Evolutionary conservation across 2,329 filamentous ascomycete species (phyloP).

Genomic region (Hypoxylon sp.): DNA sequence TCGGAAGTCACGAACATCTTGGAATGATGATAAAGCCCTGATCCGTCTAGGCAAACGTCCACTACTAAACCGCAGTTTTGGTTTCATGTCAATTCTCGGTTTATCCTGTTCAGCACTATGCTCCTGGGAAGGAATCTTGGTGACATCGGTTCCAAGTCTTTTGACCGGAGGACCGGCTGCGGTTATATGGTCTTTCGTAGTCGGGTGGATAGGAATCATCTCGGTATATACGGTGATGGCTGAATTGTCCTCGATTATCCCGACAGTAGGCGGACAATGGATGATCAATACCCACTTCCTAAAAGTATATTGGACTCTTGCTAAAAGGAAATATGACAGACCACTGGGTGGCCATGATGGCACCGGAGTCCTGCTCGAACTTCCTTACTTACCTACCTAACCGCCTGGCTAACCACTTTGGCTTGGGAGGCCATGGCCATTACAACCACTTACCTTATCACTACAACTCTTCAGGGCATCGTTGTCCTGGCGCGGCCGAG

Average conservation of each 20-base stretch:
- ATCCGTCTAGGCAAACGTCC: constrained; percentile 32
- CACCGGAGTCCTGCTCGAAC: constrained; percentile 28
- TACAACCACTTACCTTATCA: constrained; percentile 34
- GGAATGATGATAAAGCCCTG: constrained; percentile 21
- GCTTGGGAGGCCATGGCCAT: constrained; percentile 41
- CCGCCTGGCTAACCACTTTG: constrained; percentile 40
- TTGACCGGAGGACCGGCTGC: constrained; percentile 62
- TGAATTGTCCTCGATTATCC: constrained; percentile 38
- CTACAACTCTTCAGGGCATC: constrained; percentile 41
- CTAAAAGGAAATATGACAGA: constrained; percentile 7
- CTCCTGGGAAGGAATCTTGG: constrained; percentile 60
- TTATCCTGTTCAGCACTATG: constrained; percentile 35
- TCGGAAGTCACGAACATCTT: not conserved
- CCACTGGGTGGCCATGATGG: constrained; percentile 43
- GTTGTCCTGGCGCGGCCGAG: constrained; percentile 32
- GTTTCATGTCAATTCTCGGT: constrained; percentile 40
- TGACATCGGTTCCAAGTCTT: constrained; percentile 51
- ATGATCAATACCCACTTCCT: constrained; percentile 3
- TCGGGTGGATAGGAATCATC: constrained; percentile 57
- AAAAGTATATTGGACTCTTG: not conserved
- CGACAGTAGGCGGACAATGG: constrained; percentile 40
- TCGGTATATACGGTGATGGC: constrained; percentile 49
- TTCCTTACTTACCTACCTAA: constrained; percentile 43
- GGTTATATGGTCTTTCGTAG: constrained; percentile 60
- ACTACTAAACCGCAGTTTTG: constrained; percentile 31